phyloP scores from a whole-genome alignment of 2,329 filamentous ascomycete species.

The Hansfordia pulvinata region DNA sequence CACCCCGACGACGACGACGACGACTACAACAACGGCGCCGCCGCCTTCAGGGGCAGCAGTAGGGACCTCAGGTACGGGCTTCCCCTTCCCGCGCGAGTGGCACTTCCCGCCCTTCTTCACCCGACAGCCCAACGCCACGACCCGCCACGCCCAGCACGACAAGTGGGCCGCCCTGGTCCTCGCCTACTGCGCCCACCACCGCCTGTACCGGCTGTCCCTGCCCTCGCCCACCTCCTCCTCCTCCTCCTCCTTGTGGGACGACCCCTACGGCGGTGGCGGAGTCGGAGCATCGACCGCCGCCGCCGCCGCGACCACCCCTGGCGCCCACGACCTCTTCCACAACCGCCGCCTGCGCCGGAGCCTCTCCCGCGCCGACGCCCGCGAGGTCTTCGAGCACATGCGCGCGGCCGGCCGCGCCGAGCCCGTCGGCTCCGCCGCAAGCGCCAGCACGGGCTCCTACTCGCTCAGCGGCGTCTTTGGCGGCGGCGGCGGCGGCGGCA shows the following conservation, averaged over 20 bases:
- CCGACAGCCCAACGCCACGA: conserved; percentile 60
- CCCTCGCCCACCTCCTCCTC: conserved; percentile 16
- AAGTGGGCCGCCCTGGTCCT: conserved; percentile 85
- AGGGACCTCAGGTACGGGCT: conserved; percentile 14
- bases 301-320: conserved; percentile 9
- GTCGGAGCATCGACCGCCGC: conserved; percentile 32
- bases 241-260: conserved; percentile 41
- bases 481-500: conserved; percentile 11
- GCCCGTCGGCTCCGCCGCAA: conserved; percentile 33
- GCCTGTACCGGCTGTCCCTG: conserved; percentile 62
- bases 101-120: conserved; percentile 79
- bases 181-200: conserved; percentile 67
- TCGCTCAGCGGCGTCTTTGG: not conserved
- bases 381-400: conserved; percentile 47
- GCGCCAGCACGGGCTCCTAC: no score
- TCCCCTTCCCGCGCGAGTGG: conserved; percentile 51
- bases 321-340: conserved; percentile 34
- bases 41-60: conserved; percentile 1
- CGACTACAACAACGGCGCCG: conserved; percentile 1
- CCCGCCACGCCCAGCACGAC: conserved; percentile 59
- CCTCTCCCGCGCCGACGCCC: conserved; percentile 34
- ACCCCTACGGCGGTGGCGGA: conserved; percentile 24
- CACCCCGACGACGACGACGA: conserved; percentile 1
- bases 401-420: conserved; percentile 48
- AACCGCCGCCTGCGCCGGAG: conserved; percentile 40